These are phyloP conservation scores for Zanthoxylum bungeanum DNA, from an alignment of 345 rosid species.

Conservation along the genomic window DNA sequence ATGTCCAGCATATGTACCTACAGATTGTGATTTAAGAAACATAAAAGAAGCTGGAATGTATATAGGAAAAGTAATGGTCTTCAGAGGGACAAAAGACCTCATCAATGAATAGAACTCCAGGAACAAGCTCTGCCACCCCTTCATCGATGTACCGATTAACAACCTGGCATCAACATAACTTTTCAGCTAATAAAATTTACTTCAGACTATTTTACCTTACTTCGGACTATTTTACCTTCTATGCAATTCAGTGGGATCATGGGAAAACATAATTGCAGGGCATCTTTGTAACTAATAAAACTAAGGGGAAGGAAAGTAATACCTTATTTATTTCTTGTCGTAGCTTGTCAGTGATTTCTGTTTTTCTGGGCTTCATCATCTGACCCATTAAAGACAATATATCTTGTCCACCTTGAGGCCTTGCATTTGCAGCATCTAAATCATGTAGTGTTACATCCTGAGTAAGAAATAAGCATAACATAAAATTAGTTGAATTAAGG, in stretches of 20 bases:
- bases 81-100: constrained; percentile 51
- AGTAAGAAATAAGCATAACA: constrained; percentile 6
- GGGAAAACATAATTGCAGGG: neutral
- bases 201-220: too few relatives aligned
- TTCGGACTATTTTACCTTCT: neutral
- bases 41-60: neutral
- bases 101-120: constrained; percentile 96
- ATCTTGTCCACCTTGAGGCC: constrained; percentile 99
- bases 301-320: neutral
- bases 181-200: constrained; percentile 20
- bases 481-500: too few relatives aligned
- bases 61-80: constrained; percentile 8
- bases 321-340: constrained; percentile 99
- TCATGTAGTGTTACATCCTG: constrained; percentile 99
- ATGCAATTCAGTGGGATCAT: neutral
- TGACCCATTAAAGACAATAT: constrained; percentile 97
- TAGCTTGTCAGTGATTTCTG: constrained; percentile 94
- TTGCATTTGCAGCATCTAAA: constrained; percentile 98
- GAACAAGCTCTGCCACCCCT: constrained; percentile 97
- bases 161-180: constrained; percentile 48
- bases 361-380: constrained; percentile 98
- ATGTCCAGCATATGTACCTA: constrained; percentile 99
- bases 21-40: constrained; percentile 14
- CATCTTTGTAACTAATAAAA: neutral
- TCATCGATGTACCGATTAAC: constrained; percentile 94